Percentiles rank a stretch among this genome's conserved stretches.
Conservation (phyloP, 805 yeast species). For the Candida yuanshanica region DNA sequence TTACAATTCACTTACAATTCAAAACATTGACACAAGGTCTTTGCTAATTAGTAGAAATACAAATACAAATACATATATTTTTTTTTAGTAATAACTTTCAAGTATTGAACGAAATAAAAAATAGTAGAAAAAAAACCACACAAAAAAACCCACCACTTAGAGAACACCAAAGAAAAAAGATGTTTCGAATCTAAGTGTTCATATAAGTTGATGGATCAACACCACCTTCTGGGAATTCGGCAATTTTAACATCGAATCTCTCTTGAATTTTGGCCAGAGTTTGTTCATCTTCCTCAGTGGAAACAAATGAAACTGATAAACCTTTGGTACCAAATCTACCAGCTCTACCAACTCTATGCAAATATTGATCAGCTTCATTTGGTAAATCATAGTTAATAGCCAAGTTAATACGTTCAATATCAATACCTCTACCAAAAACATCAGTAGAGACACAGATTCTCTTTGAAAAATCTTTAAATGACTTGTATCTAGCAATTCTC, state of each 20-base stretch:
- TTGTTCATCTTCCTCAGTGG: constrained; percentile 82
- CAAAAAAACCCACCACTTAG: background rate
- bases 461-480: constrained; percentile 96
- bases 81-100: background rate
- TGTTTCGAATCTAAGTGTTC: constrained; percentile 58
- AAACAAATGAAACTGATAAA: constrained; percentile 86
- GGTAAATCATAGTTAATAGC: constrained; percentile 98
- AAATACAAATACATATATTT: background rate
- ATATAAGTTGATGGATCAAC: constrained; percentile 96
- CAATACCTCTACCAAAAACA: constrained; percentile 99
- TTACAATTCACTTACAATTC: too few relatives aligned
- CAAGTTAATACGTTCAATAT: constrained; percentile 95
- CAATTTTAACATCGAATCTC: constrained; percentile 92
- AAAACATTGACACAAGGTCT: background rate
- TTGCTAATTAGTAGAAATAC: background rate
- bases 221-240: constrained; percentile 96
- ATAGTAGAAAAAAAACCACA: background rate
- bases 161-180: background rate
- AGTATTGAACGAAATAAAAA: background rate
- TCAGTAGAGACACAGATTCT: constrained; percentile 98
- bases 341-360: constrained; percentile 99
- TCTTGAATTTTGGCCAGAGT: constrained; percentile 90
- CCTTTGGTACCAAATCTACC: constrained; percentile 99
- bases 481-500: constrained; percentile 93
- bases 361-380: constrained; percentile 92